Conservation (phyloP, 768 basidiomycete species). For the Auricularia auricula-judae region DNA sequence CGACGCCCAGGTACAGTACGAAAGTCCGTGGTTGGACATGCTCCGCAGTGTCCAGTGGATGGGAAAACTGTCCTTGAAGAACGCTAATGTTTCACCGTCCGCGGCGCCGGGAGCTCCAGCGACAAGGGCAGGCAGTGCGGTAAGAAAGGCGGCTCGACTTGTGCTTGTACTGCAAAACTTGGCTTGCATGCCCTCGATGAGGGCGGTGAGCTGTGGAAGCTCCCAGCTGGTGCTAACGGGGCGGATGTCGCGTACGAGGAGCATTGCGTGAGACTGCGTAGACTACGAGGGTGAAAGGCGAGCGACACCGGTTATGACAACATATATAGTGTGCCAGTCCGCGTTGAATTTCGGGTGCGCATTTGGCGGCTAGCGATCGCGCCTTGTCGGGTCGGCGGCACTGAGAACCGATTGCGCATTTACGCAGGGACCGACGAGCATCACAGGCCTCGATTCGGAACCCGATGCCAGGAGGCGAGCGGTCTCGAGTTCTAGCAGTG, state of each 20-base stretch:
- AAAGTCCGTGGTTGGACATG: background rate
- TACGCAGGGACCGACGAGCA: too few species aligned
- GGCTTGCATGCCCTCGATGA: background rate
- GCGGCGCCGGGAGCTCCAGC: background rate
- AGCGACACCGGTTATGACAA: slow-evolving; percentile 26
- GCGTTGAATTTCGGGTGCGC: too few species aligned
- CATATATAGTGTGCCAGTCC: background rate
- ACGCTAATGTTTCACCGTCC: background rate
- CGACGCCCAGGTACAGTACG: background rate
- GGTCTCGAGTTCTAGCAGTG: too few species aligned
- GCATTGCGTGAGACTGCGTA: slow-evolving; percentile 16
- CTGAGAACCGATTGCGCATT: too few species aligned
- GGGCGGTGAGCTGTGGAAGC: background rate
- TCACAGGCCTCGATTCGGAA: too few species aligned
- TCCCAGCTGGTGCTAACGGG: background rate
- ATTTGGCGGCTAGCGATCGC: too few species aligned
- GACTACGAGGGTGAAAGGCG: slow-evolving; percentile 31
- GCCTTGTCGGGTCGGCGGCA: too few species aligned
- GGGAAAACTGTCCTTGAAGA: background rate
- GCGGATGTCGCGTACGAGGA: background rate
- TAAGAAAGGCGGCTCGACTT: background rate
- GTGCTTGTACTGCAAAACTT: background rate
- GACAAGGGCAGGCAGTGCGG: background rate
- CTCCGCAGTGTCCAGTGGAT: background rate
- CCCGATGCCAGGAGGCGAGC: too few species aligned